Evolutionary conservation across 2,329 filamentous ascomycete genomes (phyloP), one percentile per base, ranked within the genome.

Genomic region (Talaromyces albobiverticillius): DNA sequence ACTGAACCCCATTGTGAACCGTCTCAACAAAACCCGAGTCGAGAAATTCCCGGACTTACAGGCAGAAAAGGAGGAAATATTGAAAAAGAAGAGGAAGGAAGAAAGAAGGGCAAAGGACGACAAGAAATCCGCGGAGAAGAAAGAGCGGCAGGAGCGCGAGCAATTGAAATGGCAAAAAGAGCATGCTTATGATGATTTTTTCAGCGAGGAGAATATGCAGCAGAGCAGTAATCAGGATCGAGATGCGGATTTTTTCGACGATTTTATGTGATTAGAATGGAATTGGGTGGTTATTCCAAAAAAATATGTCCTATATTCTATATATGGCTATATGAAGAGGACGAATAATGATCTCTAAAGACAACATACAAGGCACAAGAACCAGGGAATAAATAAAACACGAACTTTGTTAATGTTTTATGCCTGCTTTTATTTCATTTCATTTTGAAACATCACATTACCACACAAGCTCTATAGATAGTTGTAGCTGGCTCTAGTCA

Each of bases 111-210:
- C 52, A 13, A 64, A 71, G 41, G 73, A 77, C 26, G 69, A 74
- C 57, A 69, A 70, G 57, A 69, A 68, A 51, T 61, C 63, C 7
- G 64, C 62, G 47, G 74, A 77, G 38, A 74, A 75, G 59, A 67
- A 67, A 54, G 73, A 77, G 58, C 71, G 67, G 47, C 87, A 90
- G 71, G 90, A 96, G 76, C 82, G 90, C 60, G 88, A 90, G 72
- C 87, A 95, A 72, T 83, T 93, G 74, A 95, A 95, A 71, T 95
- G 86, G 81, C 90, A 95, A 73, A 94, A 94, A 74, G 91, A 96
- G n/a, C 93, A 99, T 74, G 93, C 92, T 2, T 99, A 99, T 71
- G 94, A 97, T 68, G 91, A 96, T 45, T 73, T 96, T 51, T 91
- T 96, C 71, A 84, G 82, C 4, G 90, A 95, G 51, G 89, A 96